Base-by-base conservation (phyloP, 1,139 yeast genomes). In the Diutina siamensis region DNA sequence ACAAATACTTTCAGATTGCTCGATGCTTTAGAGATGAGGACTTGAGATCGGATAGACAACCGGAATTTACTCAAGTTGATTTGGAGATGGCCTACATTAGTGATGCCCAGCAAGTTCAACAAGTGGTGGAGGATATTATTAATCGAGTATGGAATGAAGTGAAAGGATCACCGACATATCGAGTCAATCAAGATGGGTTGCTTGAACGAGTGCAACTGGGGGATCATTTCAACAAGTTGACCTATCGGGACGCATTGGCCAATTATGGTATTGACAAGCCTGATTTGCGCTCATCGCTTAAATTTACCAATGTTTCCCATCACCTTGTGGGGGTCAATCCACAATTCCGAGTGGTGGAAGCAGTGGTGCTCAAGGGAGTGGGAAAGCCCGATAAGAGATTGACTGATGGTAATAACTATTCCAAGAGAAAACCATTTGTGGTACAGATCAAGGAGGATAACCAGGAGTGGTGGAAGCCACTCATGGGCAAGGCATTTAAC, bases 1-100 rank as follows among this genome's bases (percentile, higher is more conserved):
- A 83, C 46, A 73, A 76, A 45, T 92, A 92, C 62, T 92, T 80
- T 60, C 98, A 92, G 61, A 69, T 94, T 45, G 98, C 98, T 3
- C 80, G 78, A 55, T 92, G 99, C 59, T 92, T 92, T 59, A 73
- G 98, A 52, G 98, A 94, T 59, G 99, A 92, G 60, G 97, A 94
- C 62, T 72, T 94, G 51, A 72, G 98, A 49, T 81, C 89, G 3
- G 98, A 92, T 60, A 75, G 99, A 60, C 99, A 92, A 62, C 97
- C 97, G 0, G 98, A 94, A 59, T 94, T 92, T 57, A 92, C 98
- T 0, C 99, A 92, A 61, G 68, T 94, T 17, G 99, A 92, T 68
- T 56, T 94, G 63, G 99, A 94, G 60, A 83, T 92, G 94, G 77
- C 94, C 35, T 94, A 80, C 65, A 80, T 92, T 1, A 72, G 71